phyloP scores from a whole-genome alignment of 306 rosid species.

The Arachis hypogaea region DNA sequence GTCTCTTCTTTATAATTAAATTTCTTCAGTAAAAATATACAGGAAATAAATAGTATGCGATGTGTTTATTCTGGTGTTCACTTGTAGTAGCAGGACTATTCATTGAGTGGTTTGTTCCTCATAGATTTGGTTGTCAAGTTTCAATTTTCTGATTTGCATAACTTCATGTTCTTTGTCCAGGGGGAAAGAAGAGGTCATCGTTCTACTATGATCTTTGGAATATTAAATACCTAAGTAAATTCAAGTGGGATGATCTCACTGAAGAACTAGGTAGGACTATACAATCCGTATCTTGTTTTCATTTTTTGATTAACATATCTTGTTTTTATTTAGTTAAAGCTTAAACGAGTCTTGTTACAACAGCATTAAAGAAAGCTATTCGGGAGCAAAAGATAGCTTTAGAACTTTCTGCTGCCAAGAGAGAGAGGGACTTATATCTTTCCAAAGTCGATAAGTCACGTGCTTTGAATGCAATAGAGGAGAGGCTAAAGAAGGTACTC shows the following conservation, averaged over 20 bases:
- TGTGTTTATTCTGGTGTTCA: neutral
- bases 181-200: conserved; percentile 86
- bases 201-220: conserved; percentile 92
- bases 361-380: conserved; percentile 74
- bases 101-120: neutral
- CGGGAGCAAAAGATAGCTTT: conserved; percentile 84
- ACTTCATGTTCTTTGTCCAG: conserved; percentile 42
- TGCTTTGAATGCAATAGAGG: conserved; percentile 73
- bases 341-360: conserved; percentile 32
- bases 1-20: neutral
- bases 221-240: conserved; percentile 88
- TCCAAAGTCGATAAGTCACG: conserved; percentile 74
- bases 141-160: conserved; percentile 17
- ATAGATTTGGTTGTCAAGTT: conserved; percentile 12
- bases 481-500: conserved; percentile 77
- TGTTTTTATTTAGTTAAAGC: conserved; percentile 24
- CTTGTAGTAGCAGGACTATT: neutral
- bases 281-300: conserved; percentile 26
- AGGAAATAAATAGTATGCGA: neutral
- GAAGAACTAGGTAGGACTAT: conserved; percentile 72
- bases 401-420: conserved; percentile 86
- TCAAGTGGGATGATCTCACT: conserved; percentile 95
- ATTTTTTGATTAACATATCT: neutral
- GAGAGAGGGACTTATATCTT: conserved; percentile 77
- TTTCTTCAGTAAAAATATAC: neutral